Conservation (phyloP, 352 stramenopile genomes). For the Globisporangium perplexum region DNA sequence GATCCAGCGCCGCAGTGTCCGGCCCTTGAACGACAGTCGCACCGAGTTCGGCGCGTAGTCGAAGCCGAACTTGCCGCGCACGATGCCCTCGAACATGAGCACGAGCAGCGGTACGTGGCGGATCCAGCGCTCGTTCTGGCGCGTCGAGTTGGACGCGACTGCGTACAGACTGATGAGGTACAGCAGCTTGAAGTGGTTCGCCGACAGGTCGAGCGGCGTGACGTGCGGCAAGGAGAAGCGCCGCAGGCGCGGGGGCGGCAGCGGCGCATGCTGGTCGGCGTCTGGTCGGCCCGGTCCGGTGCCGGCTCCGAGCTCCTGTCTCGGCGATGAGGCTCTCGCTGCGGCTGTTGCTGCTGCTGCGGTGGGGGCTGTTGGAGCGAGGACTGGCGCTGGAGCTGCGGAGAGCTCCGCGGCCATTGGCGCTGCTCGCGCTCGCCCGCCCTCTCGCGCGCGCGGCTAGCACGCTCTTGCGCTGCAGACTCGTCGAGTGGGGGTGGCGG, state of each 20-base stretch:
- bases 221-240: background rate
- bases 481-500: background rate
- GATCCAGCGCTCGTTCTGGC: constrained; percentile 95
- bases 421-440: background rate
- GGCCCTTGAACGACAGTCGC: constrained; percentile 90
- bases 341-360: background rate
- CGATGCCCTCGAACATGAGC: constrained; percentile 96
- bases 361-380: background rate
- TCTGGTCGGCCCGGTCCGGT: background rate
- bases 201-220: constrained; percentile 56
- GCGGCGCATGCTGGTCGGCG: background rate
- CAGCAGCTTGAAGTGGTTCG: constrained; percentile 96
- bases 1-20: constrained; percentile 80
- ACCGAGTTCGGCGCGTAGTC: constrained; percentile 95
- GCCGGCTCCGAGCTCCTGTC: background rate
- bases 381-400: background rate
- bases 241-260: background rate
- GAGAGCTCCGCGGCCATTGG: constrained; percentile 1
- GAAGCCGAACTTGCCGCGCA: constrained; percentile 92
- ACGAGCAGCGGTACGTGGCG: constrained; percentile 94
- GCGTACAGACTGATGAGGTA: constrained; percentile 96
- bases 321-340: background rate
- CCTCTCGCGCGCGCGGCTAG: background rate
- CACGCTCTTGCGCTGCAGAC: background rate
- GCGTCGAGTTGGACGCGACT: constrained; percentile 76